These are phyloP conservation scores for Cordyceps pruinosa DNA, from an alignment of 2,329 filamentous ascomycete species.

Conservation along the genomic window DNA sequence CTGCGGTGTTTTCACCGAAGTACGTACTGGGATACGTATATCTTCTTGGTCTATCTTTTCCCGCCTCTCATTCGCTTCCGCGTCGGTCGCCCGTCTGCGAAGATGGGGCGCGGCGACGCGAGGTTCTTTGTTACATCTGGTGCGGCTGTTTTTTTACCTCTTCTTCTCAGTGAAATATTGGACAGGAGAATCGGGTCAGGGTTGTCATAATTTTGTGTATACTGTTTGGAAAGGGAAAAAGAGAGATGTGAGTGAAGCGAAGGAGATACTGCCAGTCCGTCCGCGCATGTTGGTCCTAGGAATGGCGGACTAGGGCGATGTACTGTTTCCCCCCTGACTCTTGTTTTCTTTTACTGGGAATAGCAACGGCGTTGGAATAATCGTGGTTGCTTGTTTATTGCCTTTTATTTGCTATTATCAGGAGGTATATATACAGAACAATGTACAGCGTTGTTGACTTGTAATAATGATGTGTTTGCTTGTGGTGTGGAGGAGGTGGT, in stretches of 20 bases:
- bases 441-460: conserved; percentile 9
- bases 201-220: conserved; percentile 5
- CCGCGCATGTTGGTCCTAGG: background rate
- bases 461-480: background rate
- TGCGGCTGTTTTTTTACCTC: background rate
- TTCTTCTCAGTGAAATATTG: background rate
- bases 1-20: background rate
- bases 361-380: conserved; percentile 9
- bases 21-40: conserved; percentile 11
- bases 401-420: background rate
- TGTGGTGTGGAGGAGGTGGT: too few species aligned
- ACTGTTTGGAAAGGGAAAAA: conserved; percentile 1
- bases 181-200: background rate
- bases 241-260: too few species aligned
- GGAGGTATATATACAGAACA: conserved; percentile 8
- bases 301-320: background rate
- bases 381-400: background rate
- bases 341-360: background rate
- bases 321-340: background rate
- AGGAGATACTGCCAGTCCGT: background rate
- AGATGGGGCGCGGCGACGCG: background rate
- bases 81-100: background rate
- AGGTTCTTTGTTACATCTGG: background rate
- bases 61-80: too few species aligned
- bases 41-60: background rate